Base-by-base conservation (phyloP, 176 grass and related monocot genomes). In the Saccharum spontaneum region DNA sequence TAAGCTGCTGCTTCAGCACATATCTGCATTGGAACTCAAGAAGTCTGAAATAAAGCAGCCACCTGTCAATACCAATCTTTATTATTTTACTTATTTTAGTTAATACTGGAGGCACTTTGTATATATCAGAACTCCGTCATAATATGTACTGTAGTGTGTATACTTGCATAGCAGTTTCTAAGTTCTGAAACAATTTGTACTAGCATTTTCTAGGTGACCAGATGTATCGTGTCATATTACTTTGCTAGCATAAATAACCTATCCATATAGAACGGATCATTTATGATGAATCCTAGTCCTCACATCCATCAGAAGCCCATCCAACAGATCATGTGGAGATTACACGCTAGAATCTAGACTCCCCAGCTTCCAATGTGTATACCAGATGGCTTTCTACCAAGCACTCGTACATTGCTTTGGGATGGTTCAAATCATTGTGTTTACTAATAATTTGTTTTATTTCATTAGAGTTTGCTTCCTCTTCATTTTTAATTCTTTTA, bases 331-430 rank as follows among this genome's bases (percentile, higher is more conserved):
- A 67, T 59, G 13, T 46, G 3, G 14, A 18, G n/a, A 2, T 45
- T 60, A 57, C 67, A 40, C 39, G 6, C 38, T 40, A 68, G 9
- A 23, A 37, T 48, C 61, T 67, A 39, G 75, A 65, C 44, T 30
- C 23, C n/a, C n/a, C 64, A 71, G 22, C n/a, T 55, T 66, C 13
- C 78, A 89, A 9, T 41, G 1, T 86, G 24, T 63, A 45, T 59
- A 55, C 74, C 23, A 82, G 36, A 10, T 23, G 16, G 23, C 23
- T 79, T 69, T 69, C 28, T 90, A 81, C 12, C 63, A 76, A 80
- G 28, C 75, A 41, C 41, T 64, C 52, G 31, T 41, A 79, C 39
- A 59, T 90, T 62, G 10, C 34, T 71, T 75, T 69, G 11, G 41
- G 31, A 77, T 55, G 64, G 14, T 57, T 71, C 26, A 22, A 10